phyloP scores from a whole-genome alignment of 2,329 filamentous ascomycete species.

The Hyphodiscus sp. region DNA sequence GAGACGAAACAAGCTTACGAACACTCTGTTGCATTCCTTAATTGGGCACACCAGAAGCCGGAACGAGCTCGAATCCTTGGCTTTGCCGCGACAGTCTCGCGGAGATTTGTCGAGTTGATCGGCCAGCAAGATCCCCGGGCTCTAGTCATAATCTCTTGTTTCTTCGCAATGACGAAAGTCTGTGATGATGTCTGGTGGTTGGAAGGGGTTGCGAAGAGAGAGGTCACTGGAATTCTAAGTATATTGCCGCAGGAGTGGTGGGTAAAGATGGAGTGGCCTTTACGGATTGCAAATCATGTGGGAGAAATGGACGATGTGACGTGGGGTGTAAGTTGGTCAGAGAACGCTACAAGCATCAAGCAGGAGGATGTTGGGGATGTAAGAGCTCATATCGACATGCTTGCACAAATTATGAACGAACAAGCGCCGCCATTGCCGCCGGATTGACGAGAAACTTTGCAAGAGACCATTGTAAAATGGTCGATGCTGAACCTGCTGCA shows the following conservation, averaged over 20 bases:
- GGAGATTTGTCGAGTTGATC: conserved; percentile 54
- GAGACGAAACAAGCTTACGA: conserved; percentile 50
- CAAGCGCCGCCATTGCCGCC: conserved; percentile 13
- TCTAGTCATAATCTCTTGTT: conserved; percentile 26
- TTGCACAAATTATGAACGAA: conserved; percentile 22
- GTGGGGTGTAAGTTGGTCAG: conserved; percentile 21
- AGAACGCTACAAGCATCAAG: conserved; percentile 5
- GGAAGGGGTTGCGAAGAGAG: conserved; percentile 56
- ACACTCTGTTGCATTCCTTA: conserved; percentile 58
- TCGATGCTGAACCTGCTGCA: too few relatives aligned
- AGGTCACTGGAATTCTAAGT: conserved; percentile 49
- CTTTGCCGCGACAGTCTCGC: conserved; percentile 59
- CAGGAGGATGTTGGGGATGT: conserved; percentile 13
- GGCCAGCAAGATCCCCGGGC: conserved; percentile 43
- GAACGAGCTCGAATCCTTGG: conserved; percentile 52
- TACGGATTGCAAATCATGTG: conserved; percentile 25
- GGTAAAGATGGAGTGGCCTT: conserved; percentile 28
- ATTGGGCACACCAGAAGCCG: conserved; percentile 58
- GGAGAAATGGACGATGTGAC: conserved; percentile 24
- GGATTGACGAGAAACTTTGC: conserved; percentile 13
- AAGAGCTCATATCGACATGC: conserved; percentile 21
- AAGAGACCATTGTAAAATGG: too few relatives aligned
- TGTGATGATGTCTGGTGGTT: conserved; percentile 54
- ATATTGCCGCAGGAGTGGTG: conserved; percentile 26
- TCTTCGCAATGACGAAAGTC: conserved; percentile 26